Evolutionary conservation across 257 asterid genomes (phyloP).

Genomic region (Linderniella brevidens): DNA sequence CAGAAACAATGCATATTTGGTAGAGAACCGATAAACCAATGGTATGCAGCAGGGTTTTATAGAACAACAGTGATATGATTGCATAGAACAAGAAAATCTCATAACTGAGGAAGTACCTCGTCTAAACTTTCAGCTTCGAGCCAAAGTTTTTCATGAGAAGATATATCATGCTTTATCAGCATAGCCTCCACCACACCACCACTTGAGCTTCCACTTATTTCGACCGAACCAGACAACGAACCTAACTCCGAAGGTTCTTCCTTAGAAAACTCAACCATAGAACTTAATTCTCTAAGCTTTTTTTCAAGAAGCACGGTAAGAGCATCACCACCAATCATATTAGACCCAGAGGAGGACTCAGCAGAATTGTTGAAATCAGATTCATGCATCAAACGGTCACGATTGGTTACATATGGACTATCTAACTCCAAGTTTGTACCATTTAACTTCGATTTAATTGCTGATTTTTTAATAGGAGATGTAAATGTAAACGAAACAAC

Average conservation of each 20-base stretch:
- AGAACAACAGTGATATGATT: neutral
- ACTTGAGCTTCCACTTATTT: slow-evolving; percentile 16
- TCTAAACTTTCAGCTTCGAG: slow-evolving; percentile 20
- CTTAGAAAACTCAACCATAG: slow-evolving; percentile 52
- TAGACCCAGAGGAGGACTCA: slow-evolving; percentile 29
- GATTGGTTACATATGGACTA: slow-evolving; percentile 18
- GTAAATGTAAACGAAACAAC: slow-evolving; percentile 93
- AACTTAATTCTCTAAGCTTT: slow-evolving; percentile 74
- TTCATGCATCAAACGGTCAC: slow-evolving; percentile 20
- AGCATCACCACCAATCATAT: slow-evolving; percentile 55
- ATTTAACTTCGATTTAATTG: slow-evolving; percentile 24
- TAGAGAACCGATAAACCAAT: no score
- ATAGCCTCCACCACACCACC: slow-evolving; percentile 13
- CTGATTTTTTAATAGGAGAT: slow-evolving; percentile 73
- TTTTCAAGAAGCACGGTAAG: slow-evolving; percentile 78
- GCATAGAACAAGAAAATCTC: slow-evolving; percentile 2
- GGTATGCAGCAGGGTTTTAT: no score
- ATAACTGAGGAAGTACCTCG: slow-evolving; percentile 30
- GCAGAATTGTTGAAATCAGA: slow-evolving; percentile 19
- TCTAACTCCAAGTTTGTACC: slow-evolving; percentile 21
- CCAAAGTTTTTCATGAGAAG: slow-evolving; percentile 23
- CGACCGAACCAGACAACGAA: slow-evolving; percentile 18
- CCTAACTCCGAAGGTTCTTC: slow-evolving; percentile 26
- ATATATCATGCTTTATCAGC: slow-evolving; percentile 16
- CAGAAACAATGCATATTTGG: no score